phyloP scores from a whole-genome alignment of 371 early-diverging fungal genomes.

The Gilbertella persicaria region DNA sequence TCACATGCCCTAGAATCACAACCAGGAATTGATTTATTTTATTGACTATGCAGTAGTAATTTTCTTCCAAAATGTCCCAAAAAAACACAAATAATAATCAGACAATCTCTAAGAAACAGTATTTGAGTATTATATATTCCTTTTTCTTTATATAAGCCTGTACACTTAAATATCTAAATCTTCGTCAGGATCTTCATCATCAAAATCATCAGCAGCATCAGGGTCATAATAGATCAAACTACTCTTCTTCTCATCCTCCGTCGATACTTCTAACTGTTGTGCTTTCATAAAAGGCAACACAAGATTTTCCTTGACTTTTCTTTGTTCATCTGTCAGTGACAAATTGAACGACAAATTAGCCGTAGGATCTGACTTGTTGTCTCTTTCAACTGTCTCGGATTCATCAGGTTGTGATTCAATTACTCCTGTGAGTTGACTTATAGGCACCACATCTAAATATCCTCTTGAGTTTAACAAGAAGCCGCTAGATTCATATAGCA shows the following conservation, averaged over 20 bases:
- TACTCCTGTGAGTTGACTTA: slow-evolving; percentile 19
- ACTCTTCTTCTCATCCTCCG: slow-evolving; percentile 18
- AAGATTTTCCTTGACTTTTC: slow-evolving; percentile 70
- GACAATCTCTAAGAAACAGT: too few relatives aligned
- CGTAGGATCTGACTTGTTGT: slow-evolving; percentile 30
- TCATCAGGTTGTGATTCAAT: slow-evolving; percentile 4
- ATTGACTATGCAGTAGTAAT: too few relatives aligned
- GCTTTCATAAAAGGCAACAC: slow-evolving; percentile 82
- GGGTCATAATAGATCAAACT: slow-evolving; percentile 65
- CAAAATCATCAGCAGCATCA: slow-evolving; percentile 79
- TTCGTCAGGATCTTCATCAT: slow-evolving; percentile 82
- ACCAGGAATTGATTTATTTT: too few relatives aligned
- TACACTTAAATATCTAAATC: slow-evolving; percentile 79
- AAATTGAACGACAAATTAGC: slow-evolving; percentile 84
- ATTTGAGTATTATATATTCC: too few relatives aligned
- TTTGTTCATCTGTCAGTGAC: slow-evolving; percentile 81
- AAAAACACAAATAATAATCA: too few relatives aligned
- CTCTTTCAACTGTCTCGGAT: slow-evolving; percentile 13
- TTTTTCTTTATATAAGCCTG: too few relatives aligned
- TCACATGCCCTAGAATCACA: too few relatives aligned
- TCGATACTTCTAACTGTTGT: slow-evolving; percentile 48
- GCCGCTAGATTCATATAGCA: slow-evolving; percentile 38
- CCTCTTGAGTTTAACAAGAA: slow-evolving; percentile 9
- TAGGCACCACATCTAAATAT: slow-evolving; percentile 23
- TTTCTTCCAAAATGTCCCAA: too few relatives aligned